A percentile compares a stretch with the other conserved stretches of the same genome.
These are phyloP conservation scores for Fusarium algeriense DNA, from an alignment of 2,329 filamentous ascomycete species.

Conservation along the genomic window DNA sequence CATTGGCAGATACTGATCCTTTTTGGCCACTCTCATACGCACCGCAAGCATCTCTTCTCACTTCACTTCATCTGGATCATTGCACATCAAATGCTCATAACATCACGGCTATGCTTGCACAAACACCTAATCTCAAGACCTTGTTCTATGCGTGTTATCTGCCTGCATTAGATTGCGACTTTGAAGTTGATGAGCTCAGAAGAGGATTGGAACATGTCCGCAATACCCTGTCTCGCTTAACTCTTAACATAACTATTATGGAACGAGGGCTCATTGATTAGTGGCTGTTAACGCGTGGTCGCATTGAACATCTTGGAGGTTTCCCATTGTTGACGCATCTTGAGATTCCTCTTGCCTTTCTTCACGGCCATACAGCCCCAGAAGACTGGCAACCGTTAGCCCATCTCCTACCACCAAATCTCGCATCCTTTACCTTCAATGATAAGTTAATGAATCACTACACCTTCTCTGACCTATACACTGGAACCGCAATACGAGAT, in stretches of 20 bases:
- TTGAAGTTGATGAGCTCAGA: neutral
- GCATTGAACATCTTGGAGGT: neutral
- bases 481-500: neutral
- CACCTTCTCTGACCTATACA: neutral
- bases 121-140: neutral
- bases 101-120: neutral
- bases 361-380: neutral
- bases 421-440: neutral
- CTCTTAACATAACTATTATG: neutral
- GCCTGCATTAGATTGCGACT: neutral
- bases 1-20: neutral
- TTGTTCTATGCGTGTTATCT: neutral
- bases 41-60: neutral
- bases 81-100: neutral
- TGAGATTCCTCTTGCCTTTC: neutral
- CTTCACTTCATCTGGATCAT: neutral
- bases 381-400: neutral
- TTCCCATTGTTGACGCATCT: neutral
- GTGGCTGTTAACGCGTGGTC: neutral
- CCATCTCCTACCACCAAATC: neutral
- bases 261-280: neutral
- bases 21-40: neutral
- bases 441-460: neutral
- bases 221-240: neutral
- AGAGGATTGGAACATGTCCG: neutral